A percentile compares a stretch with the other conserved stretches of the same genome.
Evolutionary conservation across 768 basidiomycete genomes (phyloP).

Genomic region (Psilocybe subaeruginosa): DNA sequence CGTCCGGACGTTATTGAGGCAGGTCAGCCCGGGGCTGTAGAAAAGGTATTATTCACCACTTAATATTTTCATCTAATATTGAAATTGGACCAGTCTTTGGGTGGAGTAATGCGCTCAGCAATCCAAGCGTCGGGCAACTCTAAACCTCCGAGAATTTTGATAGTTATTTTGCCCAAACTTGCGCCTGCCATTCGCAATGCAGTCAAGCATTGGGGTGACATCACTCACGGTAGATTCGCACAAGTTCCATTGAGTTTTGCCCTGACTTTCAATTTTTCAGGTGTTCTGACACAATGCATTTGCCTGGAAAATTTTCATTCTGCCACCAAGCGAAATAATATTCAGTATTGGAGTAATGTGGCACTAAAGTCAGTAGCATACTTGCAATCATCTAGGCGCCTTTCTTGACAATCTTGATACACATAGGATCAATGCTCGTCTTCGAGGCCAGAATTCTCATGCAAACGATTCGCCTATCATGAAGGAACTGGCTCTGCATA

Average conservation of each 20-base stretch:
- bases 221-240: slow-evolving; percentile 20
- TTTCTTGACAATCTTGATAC: neutral
- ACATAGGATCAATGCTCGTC: slow-evolving; percentile 53
- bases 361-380: slow-evolving; percentile 47
- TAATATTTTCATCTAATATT: neutral
- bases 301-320: slow-evolving; percentile 33
- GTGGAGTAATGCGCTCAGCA: neutral
- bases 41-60: neutral
- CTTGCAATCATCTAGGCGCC: neutral
- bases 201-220: slow-evolving; percentile 60
- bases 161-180: slow-evolving; percentile 54
- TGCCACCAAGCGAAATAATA: slow-evolving; percentile 28
- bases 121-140: neutral
- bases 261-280: slow-evolving; percentile 13
- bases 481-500: slow-evolving; percentile 17
- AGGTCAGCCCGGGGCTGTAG: neutral
- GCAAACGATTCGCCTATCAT: slow-evolving; percentile 29
- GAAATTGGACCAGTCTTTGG: neutral
- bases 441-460: slow-evolving; percentile 53
- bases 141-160: slow-evolving; percentile 32
- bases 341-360: slow-evolving; percentile 60
- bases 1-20: neutral
- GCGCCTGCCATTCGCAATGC: slow-evolving; percentile 45
- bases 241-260: neutral
- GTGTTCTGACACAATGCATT: slow-evolving; percentile 50